Percentiles rank a stretch among this genome's conserved stretches.
Conservation (phyloP, 805 yeast genomes). For the Clavispora santaluciae region DNA sequence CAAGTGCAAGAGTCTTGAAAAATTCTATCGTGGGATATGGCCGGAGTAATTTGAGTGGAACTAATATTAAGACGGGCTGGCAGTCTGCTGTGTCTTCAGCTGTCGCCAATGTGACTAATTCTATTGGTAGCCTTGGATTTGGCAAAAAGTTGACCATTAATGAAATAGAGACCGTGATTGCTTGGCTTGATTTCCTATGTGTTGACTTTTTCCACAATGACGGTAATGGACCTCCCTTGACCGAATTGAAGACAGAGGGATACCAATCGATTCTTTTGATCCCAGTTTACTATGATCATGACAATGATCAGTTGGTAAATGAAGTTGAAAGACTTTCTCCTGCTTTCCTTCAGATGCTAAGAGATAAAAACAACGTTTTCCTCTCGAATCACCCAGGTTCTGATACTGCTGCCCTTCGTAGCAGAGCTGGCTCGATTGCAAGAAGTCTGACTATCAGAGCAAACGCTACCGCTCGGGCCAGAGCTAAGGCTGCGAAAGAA, state of each 20-base stretch:
- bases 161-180: slow-evolving; percentile 64
- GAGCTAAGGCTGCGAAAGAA: slow-evolving; percentile 33
- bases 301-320: slow-evolving; percentile 39
- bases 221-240: slow-evolving; percentile 76
- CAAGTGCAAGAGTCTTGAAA: slow-evolving; percentile 36
- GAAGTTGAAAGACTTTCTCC: slow-evolving; percentile 61
- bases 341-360: slow-evolving; percentile 44
- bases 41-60: slow-evolving; percentile 6
- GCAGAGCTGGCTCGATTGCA: slow-evolving; percentile 47
- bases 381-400: slow-evolving; percentile 5
- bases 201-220: slow-evolving; percentile 72
- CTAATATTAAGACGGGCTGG: slow-evolving; percentile 25
- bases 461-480: slow-evolving; percentile 57
- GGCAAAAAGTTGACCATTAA: slow-evolving; percentile 51
- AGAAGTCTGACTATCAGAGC: slow-evolving; percentile 67
- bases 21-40: slow-evolving; percentile 18
- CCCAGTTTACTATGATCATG: slow-evolving; percentile 60
- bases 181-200: slow-evolving; percentile 65
- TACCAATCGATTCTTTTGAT: slow-evolving; percentile 62
- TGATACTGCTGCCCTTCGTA: slow-evolving; percentile 13
- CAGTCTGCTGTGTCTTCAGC: slow-evolving; percentile 45
- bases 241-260: slow-evolving; percentile 53
- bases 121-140: slow-evolving; percentile 41
- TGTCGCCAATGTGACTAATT: slow-evolving; percentile 45
- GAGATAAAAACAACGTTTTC: slow-evolving; percentile 42